Evolutionary conservation across 2,329 filamentous ascomycete species (phyloP).

Genomic region (Pyricularia pennisetigena): DNA sequence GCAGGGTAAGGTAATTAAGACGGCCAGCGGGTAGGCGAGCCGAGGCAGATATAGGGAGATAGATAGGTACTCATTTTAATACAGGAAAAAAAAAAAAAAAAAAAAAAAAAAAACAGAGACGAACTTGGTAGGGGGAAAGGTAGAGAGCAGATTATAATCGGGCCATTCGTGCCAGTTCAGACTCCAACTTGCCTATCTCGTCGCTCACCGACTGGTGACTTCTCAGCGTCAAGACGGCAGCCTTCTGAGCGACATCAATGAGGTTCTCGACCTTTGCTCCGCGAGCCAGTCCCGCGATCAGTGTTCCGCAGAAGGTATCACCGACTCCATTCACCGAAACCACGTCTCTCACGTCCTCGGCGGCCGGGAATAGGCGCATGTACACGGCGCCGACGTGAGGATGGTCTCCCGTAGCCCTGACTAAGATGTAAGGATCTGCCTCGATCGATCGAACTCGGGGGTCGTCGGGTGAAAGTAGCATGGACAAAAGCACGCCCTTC

Average conservation of each 20-base stretch:
- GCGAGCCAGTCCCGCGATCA: conserved; percentile 68
- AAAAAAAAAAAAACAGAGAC: neutral
- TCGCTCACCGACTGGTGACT: conserved; percentile 58
- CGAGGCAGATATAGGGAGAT: too few relatives aligned
- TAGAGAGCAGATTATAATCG: neutral
- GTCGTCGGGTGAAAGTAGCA: conserved; percentile 59
- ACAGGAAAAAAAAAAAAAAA: neutral
- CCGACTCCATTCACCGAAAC: conserved; percentile 91
- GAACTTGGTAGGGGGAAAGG: neutral
- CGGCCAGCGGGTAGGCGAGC: too few relatives aligned
- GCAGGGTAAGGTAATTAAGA: neutral
- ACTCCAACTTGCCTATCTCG: conserved; percentile 13
- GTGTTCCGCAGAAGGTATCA: conserved; percentile 80
- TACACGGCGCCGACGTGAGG: conserved; percentile 65
- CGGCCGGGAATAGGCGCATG: conserved; percentile 61
- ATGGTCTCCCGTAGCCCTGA: conserved; percentile 44
- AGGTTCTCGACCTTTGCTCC: conserved; percentile 48
- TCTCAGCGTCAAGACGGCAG: conserved; percentile 68
- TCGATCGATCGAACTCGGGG: conserved; percentile 52
- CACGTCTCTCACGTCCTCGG: conserved; percentile 57
- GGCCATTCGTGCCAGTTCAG: conserved; percentile 12
- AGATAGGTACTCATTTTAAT: neutral
- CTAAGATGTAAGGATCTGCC: conserved; percentile 61
- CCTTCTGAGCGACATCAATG: conserved; percentile 72
- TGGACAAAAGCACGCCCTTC: conserved; percentile 65